phyloP scores from a whole-genome alignment of 140 eudicot genomes.

The Stevia rebaudiana region DNA sequence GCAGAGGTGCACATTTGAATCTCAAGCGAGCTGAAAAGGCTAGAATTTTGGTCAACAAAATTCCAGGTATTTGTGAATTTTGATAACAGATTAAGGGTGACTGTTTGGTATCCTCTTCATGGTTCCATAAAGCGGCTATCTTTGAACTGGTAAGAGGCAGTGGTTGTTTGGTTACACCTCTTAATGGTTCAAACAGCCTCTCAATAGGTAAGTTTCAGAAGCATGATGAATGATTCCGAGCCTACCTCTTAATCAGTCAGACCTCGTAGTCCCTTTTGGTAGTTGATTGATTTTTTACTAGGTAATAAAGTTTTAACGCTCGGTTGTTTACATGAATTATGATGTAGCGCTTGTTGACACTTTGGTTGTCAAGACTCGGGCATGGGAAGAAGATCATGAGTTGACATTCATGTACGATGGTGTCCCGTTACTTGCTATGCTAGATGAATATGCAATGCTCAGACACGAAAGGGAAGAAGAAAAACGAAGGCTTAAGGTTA shows the following conservation, averaged over 20 bases:
- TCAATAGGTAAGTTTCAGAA: too few species aligned
- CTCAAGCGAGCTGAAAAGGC: slow-evolving; percentile 97
- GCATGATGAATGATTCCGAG: too few species aligned
- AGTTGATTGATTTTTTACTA: background rate
- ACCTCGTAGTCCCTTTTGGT: too few species aligned
- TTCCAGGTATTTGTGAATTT: slow-evolving; percentile 55
- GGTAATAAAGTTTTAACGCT: background rate
- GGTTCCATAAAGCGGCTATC: too few species aligned
- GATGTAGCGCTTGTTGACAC: slow-evolving; percentile 80
- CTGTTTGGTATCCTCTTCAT: too few species aligned
- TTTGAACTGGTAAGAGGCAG: too few species aligned
- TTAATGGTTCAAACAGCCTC: too few species aligned
- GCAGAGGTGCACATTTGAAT: slow-evolving; percentile 95
- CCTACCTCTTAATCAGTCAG: too few species aligned
- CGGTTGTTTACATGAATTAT: background rate
- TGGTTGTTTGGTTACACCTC: too few species aligned
- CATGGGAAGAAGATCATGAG: slow-evolving; percentile 89
- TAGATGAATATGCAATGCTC: slow-evolving; percentile 85
- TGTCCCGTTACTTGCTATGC: slow-evolving; percentile 94
- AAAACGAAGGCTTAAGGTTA: slow-evolving; percentile 79
- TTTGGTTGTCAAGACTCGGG: slow-evolving; percentile 72
- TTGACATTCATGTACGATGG: slow-evolving; percentile 77
- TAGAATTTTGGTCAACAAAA: slow-evolving; percentile 74
- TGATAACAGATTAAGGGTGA: background rate
- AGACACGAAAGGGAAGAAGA: slow-evolving; percentile 97